Percentiles rank a stretch among this genome's conserved stretches.
Evolutionary conservation across 352 stramenopile species (phyloP).

Genomic region (Plasmopara muralis): DNA sequence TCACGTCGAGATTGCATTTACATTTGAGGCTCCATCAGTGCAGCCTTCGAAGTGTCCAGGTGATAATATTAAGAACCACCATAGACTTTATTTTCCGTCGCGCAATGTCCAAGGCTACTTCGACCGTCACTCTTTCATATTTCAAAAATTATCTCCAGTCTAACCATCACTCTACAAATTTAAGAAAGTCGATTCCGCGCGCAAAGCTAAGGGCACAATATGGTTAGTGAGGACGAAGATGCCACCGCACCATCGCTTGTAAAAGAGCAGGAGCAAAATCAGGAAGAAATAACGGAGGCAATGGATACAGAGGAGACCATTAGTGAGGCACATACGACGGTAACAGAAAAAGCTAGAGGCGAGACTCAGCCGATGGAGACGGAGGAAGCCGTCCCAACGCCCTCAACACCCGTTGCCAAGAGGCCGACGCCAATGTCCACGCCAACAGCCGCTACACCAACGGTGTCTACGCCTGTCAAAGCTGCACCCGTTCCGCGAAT

Average conservation of each 20-base stretch:
- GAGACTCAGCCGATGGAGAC: slow-evolving; percentile 2
- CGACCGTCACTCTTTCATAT: slow-evolving; percentile 9
- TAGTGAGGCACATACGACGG: not conserved
- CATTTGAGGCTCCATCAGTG: no score
- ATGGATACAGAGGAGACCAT: slow-evolving; percentile 3
- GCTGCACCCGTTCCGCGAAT: slow-evolving; percentile 54
- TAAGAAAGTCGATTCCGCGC: slow-evolving; percentile 23
- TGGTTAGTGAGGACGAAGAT: slow-evolving; percentile 9
- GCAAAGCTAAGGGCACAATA: slow-evolving; percentile 9
- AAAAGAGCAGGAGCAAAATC: not conserved
- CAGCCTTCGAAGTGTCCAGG: no score
- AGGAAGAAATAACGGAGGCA: not conserved
- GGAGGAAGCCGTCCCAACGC: slow-evolving; percentile 1
- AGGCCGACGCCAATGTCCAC: not conserved
- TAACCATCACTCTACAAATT: slow-evolving; percentile 12
- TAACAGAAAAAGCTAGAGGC: not conserved
- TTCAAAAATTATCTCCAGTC: slow-evolving; percentile 6
- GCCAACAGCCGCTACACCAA: not conserved
- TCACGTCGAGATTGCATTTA: no score
- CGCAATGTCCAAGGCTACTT: not conserved
- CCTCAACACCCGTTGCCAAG: slow-evolving; percentile 2
- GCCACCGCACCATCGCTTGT: not conserved
- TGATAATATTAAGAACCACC: no score
- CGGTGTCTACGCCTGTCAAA: slow-evolving; percentile 10
- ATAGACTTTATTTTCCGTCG: no score